Base-by-base conservation (phyloP, 768 basidiomycete species). In the Arthromyces matolae region DNA sequence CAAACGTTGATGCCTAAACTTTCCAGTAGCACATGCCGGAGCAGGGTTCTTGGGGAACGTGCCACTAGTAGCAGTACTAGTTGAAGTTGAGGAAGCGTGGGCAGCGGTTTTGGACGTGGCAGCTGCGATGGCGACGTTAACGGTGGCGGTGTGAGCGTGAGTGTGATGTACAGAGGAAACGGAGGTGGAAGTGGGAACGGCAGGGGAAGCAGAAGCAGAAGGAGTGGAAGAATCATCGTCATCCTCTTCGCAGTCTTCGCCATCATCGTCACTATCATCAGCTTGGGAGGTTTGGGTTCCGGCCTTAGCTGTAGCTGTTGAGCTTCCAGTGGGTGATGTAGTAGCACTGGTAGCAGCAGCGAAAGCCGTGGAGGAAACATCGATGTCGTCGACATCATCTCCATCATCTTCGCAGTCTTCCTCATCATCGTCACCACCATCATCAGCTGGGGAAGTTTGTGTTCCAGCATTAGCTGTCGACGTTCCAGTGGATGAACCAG, bases 1-100 rank as follows among this genome's bases (percentile, higher is more conserved):
- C 18, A 57, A 24, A 8, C 37, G 50, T 44, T 51, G 41, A 36
- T 57, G 55, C 37, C 55, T 53, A 31, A 45, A 57, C 44, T 57
- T 57, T 14, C 50, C 52, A n/a, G 49, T 40, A 3, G 49, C 28
- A 29, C 55, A 57, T 16, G 41, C 31, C 23, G 49, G 42, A n/a
- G n/a, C 16, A 35, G 34, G n/a, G 42, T 20, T 20, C 14, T 22
- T 3, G 42, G 24, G 3, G 25, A 42, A 6, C 37, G 34, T 9
- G 14, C 42, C 9, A 34, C 18, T 8, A 50, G 38, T 8, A 42
- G n/a, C 35, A 39, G 24, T 43, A 0, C 47, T 32, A 20, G 47
- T 32, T 23, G 50, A 28, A 10, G 53, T 27, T 10, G 49, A 34
- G 7, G 50, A 33, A 27, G 16, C 31, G 28, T 42, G 38, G 12